Percentiles rank a stretch among this genome's conserved stretches.
Evolutionary conservation across 495 filamentous ascomycete genomes (phyloP).

Genomic region (Darksidea phi): DNA sequence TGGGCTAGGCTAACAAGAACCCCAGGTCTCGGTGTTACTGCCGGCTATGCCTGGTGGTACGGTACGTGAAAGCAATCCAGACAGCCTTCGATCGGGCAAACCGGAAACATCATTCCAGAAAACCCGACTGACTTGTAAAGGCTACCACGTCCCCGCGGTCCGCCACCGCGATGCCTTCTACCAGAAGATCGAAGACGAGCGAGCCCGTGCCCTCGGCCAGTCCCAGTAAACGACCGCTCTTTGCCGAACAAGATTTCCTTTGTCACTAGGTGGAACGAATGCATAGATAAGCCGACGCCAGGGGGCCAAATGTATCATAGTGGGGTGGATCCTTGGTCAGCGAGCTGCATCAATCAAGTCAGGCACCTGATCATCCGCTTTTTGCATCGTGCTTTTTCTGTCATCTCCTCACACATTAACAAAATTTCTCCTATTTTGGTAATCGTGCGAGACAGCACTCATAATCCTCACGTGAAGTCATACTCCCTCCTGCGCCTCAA

Average conservation of each 20-base stretch:
- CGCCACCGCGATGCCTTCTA: conserved; percentile 75
- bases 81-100: neutral
- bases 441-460: too few relatives aligned
- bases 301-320: conserved; percentile 22
- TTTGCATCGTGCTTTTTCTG: neutral
- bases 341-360: conserved; percentile 9
- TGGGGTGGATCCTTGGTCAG: neutral
- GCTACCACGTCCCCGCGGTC: conserved; percentile 76
- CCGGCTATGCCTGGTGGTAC: conserved; percentile 80
- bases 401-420: too few relatives aligned
- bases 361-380: neutral
- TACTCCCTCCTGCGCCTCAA: too few relatives aligned
- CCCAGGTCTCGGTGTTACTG: conserved; percentile 64
- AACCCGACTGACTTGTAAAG: conserved; percentile 21
- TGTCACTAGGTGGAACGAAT: conserved; percentile 10
- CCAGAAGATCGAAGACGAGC: conserved; percentile 69
- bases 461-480: too few relatives aligned
- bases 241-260: conserved; percentile 14
- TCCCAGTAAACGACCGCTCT: conserved; percentile 25
- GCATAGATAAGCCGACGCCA: conserved; percentile 15
- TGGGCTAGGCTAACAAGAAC: conserved; percentile 7
- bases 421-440: too few relatives aligned
- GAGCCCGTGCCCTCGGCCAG: conserved; percentile 49
- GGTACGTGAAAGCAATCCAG: conserved; percentile 53
- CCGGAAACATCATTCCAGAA: conserved; percentile 5